These are phyloP conservation scores for Pythium chondricola DNA, from an alignment of 352 stramenopile genomes.

Conservation along the genomic window DNA sequence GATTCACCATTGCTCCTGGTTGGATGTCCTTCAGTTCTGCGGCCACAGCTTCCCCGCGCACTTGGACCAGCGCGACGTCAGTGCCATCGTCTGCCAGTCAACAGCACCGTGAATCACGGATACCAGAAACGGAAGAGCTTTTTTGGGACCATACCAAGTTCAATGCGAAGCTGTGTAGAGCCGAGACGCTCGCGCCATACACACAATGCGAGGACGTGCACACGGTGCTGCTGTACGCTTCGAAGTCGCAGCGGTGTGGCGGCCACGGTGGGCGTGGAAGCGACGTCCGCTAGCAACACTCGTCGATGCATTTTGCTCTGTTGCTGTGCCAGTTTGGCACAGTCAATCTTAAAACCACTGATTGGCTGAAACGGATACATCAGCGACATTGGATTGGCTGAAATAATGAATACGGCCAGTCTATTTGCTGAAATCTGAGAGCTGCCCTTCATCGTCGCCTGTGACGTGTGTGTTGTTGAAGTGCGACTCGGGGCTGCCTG, in stretches of 20 bases:
- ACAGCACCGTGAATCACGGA: not conserved
- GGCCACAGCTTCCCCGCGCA: constrained; percentile 8
- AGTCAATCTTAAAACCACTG: not conserved
- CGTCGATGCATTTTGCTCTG: constrained; percentile 8
- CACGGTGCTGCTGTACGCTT: not conserved
- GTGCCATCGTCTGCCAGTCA: constrained; percentile 18
- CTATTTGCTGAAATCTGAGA: constrained; percentile 14
- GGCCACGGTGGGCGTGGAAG: not conserved
- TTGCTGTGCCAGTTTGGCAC: not conserved
- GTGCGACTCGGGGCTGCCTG: constrained; percentile 67
- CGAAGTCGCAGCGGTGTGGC: constrained; percentile 2
- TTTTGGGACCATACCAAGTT: constrained; percentile 8
- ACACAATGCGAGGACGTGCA: constrained; percentile 17
- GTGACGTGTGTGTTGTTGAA: constrained; percentile 43
- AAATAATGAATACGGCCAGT: not conserved
- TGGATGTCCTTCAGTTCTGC: constrained; percentile 1
- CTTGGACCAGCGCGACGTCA: constrained; percentile 11
- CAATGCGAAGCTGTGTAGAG: constrained; percentile 6
- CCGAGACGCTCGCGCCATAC: constrained; percentile 10
- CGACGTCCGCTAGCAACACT: constrained; percentile 16
- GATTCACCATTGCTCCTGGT: constrained; percentile 11
- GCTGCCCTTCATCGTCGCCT: not conserved
- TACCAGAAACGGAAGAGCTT: not conserved
- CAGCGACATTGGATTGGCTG: too few relatives aligned
- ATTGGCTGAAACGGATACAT: not conserved